Evolutionary conservation across 1,139 yeast genomes (phyloP), one percentile per base, ranked within the genome.

Genomic region (Petasospora rhodanensis): DNA sequence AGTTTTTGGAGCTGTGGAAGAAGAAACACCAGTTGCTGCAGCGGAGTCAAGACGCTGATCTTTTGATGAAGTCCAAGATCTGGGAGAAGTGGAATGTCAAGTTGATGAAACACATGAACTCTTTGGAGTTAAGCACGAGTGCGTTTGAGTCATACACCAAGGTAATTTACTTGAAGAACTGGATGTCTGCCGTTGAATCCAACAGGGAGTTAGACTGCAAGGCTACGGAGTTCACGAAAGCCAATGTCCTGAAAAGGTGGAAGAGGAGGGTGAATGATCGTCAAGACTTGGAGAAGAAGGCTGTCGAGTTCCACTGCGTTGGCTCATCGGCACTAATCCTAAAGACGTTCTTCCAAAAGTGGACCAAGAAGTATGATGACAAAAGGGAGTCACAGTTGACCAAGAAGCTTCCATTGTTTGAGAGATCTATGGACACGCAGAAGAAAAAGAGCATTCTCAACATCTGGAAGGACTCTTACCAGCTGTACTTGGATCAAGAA

Each of bases 101-200:
- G 14, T 22, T 32, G 20, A 20, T 25, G 7, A 30, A 39, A 9
- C 18, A 31, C 8, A 26, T 29, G n/a, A 35, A 39, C 22, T 15
- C 43, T 3, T 7, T 29, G n/a, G 43, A 40, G 11, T n/a, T 42
- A 17, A 36, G 45, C 16, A 26, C 24, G 2, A 30, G 31, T 12
- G 48, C 53, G 2, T 40, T 38, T 22, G 34, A 41, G 9, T 34
- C 47, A 2, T 48, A 41, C 23, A 28, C 49, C 6, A 42, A 39
- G 22, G 37, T 42, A 14, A 36, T 44, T 2, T 42, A 24, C 26
- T 39, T 50, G 22, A 40, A 38, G 8, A 31, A 28, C 17, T 50
- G 56, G 56, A 32, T 24, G 11, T 5, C 20, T 7, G 26, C 26
- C 14, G 9, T 29, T 3, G 7, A n/a, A 11, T 22, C 26, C 2